Percentiles rank a stretch among this genome's conserved stretches.
Conservation (phyloP, 257 asterid genomes). For the Penstemon newberryi region DNA sequence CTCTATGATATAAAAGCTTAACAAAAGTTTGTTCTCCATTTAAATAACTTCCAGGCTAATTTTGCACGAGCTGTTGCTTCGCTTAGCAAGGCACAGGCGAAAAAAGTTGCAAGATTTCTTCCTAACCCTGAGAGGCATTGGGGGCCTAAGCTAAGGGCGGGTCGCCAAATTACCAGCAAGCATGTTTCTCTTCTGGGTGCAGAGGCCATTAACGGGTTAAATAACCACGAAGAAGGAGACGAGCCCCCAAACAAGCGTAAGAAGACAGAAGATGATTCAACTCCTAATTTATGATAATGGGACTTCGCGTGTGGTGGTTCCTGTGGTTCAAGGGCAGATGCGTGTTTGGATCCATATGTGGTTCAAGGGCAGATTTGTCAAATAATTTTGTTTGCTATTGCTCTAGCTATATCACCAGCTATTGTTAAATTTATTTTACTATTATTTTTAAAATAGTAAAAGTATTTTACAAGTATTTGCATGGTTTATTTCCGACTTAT, state of each 20-base stretch:
- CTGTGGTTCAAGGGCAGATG: too few species aligned
- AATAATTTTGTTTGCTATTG: too few species aligned
- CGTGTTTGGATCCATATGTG: not conserved
- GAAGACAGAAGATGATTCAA: constrained; percentile 61
- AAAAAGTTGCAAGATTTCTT: constrained; percentile 89
- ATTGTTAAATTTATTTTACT: too few species aligned
- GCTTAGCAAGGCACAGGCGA: constrained; percentile 91
- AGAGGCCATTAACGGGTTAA: constrained; percentile 55
- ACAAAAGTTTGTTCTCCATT: not conserved
- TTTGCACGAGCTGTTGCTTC: constrained; percentile 92
- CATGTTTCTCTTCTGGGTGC: constrained; percentile 83
- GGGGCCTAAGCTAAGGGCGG: constrained; percentile 99
- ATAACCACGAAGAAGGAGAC: constrained; percentile 40
- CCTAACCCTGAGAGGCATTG: constrained; percentile 95
- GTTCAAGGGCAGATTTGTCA: too few species aligned
- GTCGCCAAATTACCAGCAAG: constrained; percentile 81
- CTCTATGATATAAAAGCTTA: not conserved
- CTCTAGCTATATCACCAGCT: too few species aligned
- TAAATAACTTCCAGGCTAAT: constrained; percentile 59
- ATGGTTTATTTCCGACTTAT: too few species aligned
- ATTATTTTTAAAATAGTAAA: too few species aligned
- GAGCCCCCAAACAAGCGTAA: constrained; percentile 82
- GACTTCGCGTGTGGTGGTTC: not conserved
- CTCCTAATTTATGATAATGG: constrained; percentile 46
- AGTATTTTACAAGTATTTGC: too few species aligned